A percentile compares a stretch with the other conserved stretches of the same genome.
phyloP scores from a whole-genome alignment of 1,284 basidiomycete genomes.

The Puccinia horiana region DNA sequence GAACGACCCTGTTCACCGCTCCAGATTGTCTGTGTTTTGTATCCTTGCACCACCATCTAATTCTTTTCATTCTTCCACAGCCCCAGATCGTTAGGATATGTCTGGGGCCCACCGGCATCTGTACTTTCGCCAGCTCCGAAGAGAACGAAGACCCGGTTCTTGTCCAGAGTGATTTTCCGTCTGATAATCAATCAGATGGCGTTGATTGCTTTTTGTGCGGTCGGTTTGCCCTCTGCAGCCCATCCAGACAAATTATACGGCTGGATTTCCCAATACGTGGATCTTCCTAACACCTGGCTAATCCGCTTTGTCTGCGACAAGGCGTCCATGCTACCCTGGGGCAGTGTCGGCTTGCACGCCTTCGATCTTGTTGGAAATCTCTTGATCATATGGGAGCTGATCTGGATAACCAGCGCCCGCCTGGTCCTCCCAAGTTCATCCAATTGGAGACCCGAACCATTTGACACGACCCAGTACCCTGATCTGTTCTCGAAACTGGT shows the following conservation, averaged over 20 bases:
- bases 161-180: background rate
- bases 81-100: conserved; percentile 25
- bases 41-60: background rate
- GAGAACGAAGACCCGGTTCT: conserved; percentile 18
- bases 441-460: conserved; percentile 31
- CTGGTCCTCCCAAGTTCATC: conserved; percentile 11
- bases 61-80: background rate
- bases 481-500: conserved; percentile 5
- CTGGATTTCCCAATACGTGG: conserved; percentile 5
- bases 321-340: background rate
- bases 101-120: conserved; percentile 33
- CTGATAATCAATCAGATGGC: background rate
- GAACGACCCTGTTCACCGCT: background rate
- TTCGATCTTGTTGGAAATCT: conserved; percentile 8
- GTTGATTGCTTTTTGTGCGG: conserved; percentile 4
- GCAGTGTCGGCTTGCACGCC: conserved; percentile 3
- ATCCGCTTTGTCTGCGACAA: background rate
- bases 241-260: conserved; percentile 22
- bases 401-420: conserved; percentile 16
- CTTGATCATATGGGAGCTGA: conserved; percentile 24
- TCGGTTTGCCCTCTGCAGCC: conserved; percentile 19
- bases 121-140: conserved; percentile 24
- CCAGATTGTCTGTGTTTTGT: background rate
- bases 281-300: conserved; percentile 14
- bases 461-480: conserved; percentile 38